phyloP scores from a whole-genome alignment of 371 early-diverging fungal genomes.

The Mortierella sp. region DNA sequence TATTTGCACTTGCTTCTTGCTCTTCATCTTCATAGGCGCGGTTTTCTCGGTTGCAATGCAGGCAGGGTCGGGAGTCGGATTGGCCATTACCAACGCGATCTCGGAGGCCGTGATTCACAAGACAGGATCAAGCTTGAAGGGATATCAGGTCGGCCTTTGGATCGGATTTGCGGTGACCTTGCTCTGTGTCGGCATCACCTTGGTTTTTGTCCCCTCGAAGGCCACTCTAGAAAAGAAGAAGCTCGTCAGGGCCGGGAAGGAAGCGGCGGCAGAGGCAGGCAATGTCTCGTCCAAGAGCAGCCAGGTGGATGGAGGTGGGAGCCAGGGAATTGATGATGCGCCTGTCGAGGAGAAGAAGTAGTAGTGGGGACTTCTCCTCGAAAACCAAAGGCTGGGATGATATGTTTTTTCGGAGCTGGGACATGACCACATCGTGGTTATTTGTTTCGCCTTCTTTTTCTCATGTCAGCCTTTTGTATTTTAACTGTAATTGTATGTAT shows the following conservation, averaged over 20 bases:
- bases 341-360: background rate
- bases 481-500: slow-evolving; percentile 10
- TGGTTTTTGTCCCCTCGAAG: slow-evolving; percentile 54
- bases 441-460: slow-evolving; percentile 16
- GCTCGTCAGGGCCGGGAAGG: slow-evolving; percentile 22
- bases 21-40: slow-evolving; percentile 27
- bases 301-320: background rate
- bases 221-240: slow-evolving; percentile 44
- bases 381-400: slow-evolving; percentile 21
- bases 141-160: slow-evolving; percentile 53
- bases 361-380: background rate
- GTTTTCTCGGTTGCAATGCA: slow-evolving; percentile 57
- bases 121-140: slow-evolving; percentile 41
- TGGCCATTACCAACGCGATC: slow-evolving; percentile 50
- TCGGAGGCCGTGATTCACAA: slow-evolving; percentile 42
- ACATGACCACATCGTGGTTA: background rate
- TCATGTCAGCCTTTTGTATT: slow-evolving; percentile 9
- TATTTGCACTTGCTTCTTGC: background rate
- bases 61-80: slow-evolving; percentile 52
- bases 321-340: background rate
- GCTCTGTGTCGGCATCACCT: slow-evolving; percentile 48
- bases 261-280: background rate
- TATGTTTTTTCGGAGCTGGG: slow-evolving; percentile 40
- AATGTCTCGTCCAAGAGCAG: background rate
- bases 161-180: slow-evolving; percentile 51